phyloP scores from a whole-genome alignment of 768 basidiomycete genomes.

The Naganishia antarctica region DNA sequence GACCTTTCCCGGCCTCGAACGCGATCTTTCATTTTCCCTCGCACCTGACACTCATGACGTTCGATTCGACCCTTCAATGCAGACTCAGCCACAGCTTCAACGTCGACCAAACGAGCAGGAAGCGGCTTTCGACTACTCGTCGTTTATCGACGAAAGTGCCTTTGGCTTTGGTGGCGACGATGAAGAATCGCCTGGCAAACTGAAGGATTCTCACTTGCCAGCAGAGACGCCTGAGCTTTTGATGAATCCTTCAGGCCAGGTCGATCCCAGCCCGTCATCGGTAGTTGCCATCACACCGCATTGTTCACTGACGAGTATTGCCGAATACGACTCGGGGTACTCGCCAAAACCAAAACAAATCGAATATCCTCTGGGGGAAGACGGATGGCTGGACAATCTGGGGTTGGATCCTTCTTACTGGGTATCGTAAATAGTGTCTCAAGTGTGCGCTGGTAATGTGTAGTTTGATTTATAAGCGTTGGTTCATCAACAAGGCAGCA shows the following conservation, averaged over 20 bases:
- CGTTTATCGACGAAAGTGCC: conserved; percentile 25
- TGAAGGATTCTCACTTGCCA: not conserved
- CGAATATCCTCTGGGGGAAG: not conserved
- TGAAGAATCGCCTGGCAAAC: not conserved
- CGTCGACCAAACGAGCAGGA: conserved; percentile 8
- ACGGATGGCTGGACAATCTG: conserved; percentile 15
- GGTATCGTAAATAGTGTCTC: too few species aligned
- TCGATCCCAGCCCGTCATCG: conserved; percentile 11
- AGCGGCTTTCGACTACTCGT: conserved; percentile 25
- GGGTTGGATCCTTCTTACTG: conserved; percentile 9
- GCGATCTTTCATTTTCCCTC: conserved; percentile 5
- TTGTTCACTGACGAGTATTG: not conserved
- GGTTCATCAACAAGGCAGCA: not conserved
- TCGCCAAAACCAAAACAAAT: not conserved
- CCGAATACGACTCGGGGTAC: not conserved
- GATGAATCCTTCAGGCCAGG: not conserved
- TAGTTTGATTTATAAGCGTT: too few species aligned
- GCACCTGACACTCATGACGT: not conserved
- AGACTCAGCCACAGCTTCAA: not conserved
- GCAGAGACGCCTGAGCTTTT: conserved; percentile 13
- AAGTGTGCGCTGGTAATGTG: too few species aligned
- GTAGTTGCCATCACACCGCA: conserved; percentile 1
- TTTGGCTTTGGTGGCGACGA: conserved; percentile 10
- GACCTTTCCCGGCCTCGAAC: not conserved
- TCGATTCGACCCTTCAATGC: conserved; percentile 1